These are phyloP conservation scores for Colletotrichum tanaceti DNA, from an alignment of 2,329 filamentous ascomycete species.

Conservation along the genomic window DNA sequence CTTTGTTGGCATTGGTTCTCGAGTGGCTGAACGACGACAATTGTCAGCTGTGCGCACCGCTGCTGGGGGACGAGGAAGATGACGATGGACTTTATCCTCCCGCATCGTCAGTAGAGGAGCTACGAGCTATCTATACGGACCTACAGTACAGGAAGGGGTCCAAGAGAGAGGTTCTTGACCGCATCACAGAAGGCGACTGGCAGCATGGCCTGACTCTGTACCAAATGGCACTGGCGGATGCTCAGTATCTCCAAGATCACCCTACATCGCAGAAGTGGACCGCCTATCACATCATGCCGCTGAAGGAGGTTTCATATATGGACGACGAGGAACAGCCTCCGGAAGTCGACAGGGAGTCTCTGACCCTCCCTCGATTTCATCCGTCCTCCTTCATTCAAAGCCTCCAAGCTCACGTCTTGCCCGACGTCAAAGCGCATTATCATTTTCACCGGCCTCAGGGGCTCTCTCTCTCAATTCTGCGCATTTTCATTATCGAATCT, in stretches of 20 bases:
- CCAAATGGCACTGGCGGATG: constrained; percentile 76
- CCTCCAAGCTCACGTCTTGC: constrained; percentile 78
- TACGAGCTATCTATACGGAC: constrained; percentile 73
- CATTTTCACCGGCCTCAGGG: constrained; percentile 78
- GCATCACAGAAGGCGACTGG: constrained; percentile 77
- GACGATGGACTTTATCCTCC: constrained; percentile 76
- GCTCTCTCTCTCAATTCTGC: constrained; percentile 78
- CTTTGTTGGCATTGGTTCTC: constrained; percentile 77
- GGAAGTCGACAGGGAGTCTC: constrained; percentile 57
- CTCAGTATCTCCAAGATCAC: constrained; percentile 74
- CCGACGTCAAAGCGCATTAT: constrained; percentile 86
- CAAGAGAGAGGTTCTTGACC: constrained; percentile 71
- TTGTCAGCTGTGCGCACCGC: constrained; percentile 67
- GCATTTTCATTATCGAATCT: constrained; percentile 82
- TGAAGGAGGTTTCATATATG: constrained; percentile 55
- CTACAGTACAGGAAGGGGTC: constrained; percentile 71
- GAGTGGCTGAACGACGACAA: constrained; percentile 81
- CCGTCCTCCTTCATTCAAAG: constrained; percentile 82
- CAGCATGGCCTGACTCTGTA: constrained; percentile 72
- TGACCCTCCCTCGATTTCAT: constrained; percentile 77
- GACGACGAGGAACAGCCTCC: constrained; percentile 52
- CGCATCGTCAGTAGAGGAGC: constrained; percentile 71
- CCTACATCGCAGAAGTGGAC: constrained; percentile 73
- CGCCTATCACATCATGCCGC: constrained; percentile 68
- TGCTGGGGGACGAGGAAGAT: constrained; percentile 65